Evolutionary conservation across 2,329 filamentous ascomycete species (phyloP), one percentile per base, ranked within the genome.

Genomic region (Fusarium dlaminii): DNA sequence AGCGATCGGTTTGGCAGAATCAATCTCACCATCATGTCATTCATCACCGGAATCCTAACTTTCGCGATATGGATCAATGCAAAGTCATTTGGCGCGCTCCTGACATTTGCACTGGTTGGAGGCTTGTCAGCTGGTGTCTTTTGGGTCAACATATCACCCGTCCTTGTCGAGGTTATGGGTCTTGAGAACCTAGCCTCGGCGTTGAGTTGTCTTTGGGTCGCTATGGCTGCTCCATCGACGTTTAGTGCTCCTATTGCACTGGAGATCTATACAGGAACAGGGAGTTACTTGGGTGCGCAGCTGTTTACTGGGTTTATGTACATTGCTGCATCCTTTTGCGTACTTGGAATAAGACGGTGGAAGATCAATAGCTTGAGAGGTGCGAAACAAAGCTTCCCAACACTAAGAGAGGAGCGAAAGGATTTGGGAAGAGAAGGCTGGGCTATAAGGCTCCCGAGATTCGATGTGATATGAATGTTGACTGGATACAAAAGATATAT

Each of bases 11-110:
- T 90, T 37, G 90, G 91, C 5, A 84, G 90, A 4, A 86, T 93
- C 73, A 92, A 92, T 70, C 89, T 92, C 81, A 89, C 90, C 3
- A 77, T 85, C 14, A 86, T 89, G 81, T 89, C 89, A 0, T 40
- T 74, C 11, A 27, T 74, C 13, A 54, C 56, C 3, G 66, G 69
- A 3, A 46, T 71, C 4, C 11, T 65, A 1, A 45, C 48, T 0
- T 48, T 75, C 2, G 46, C 51, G 3, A 52, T 75, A 32, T 75
- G 73, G 72, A 36, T 66, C 1, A 71, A 70, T 4, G 60, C 69
- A 2, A 64, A 65, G 6, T 60, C 56, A 1, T 68, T 71, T 24
- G 70, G 63, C 1, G 61, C 67, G 2, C 56, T 75, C 4, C 62
- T 71, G 8, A 48, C 67, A 3, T 75, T 68, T 36, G 52, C 64